Evolutionary conservation across 2,329 filamentous ascomycete species (phyloP), one percentile per base, ranked within the genome.

Genomic region (Coniella vitis): DNA sequence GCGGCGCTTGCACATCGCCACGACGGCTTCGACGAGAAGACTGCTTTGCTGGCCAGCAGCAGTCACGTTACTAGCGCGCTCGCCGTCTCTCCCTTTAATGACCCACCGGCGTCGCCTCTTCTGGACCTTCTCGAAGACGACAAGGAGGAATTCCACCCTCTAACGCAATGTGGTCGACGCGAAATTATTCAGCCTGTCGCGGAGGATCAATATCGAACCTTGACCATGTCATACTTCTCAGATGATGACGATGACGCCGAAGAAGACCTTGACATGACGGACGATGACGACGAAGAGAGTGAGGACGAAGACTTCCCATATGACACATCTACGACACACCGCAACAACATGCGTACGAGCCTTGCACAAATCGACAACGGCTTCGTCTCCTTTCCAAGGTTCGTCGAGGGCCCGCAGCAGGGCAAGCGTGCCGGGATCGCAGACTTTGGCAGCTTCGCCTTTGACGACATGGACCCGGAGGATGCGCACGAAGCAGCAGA

Each of bases 251-350:
- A 29, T 29, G 25, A 29, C 10, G 10, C 5, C 10, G 25, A 5
- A 29, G 25, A 29, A 29, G 25, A 5, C 25, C 10, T 29, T 10
- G 25, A 29, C 5, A 29, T 29, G 25, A 17, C 41, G n/a, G 32
- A 17, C 40, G 16, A 32, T 34, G 38, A 44, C 41, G 34, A 29
- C 20, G 40, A 41, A 2, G 42, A 36, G 7, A 41, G 36, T 12
- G 41, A 22, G 16, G 36, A 38, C 14, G 37, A 20, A 25, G 16
- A 40, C 35, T 40, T 48, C 40, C 40, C 31, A 39, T 48, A 19
- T 20, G 29, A 25, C 21, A 39, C 21, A 37, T 31, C n/a, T 38
- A 38, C 35, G 14, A 16, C 35, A 37, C 37, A n/a, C 19, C 37
- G 10, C 16, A 16, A 22, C 34, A 20, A 10, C 36, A 29, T 29